phyloP scores from a whole-genome alignment of 768 basidiomycete genomes.

The Tulasnella sp. region DNA sequence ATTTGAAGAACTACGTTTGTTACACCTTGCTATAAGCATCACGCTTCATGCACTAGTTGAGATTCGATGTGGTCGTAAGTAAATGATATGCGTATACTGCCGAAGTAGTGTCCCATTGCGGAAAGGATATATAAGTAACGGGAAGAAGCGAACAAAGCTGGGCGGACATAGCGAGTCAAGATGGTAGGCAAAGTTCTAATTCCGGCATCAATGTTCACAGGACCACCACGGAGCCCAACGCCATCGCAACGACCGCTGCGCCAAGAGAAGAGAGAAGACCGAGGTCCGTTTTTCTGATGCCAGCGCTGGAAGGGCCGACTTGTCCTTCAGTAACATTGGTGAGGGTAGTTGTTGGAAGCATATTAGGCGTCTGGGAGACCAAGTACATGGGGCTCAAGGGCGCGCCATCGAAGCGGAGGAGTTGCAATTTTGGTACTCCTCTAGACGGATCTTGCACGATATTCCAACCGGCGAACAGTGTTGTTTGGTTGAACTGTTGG shows the following conservation, averaged over 20 bases:
- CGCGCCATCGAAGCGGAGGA: slow-evolving; percentile 67
- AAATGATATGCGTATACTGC: too few species aligned
- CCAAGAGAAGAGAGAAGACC: neutral
- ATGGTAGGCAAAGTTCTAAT: too few species aligned
- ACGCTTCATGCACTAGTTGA: too few species aligned
- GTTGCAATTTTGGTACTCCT: slow-evolving; percentile 53
- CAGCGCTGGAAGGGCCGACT: neutral
- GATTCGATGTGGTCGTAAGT: too few species aligned
- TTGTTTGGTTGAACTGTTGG: slow-evolving; percentile 66
- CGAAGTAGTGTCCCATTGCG: too few species aligned
- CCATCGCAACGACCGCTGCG: neutral
- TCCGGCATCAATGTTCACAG: neutral
- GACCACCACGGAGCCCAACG: neutral
- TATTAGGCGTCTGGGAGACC: slow-evolving; percentile 60
- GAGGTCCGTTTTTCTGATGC: neutral
- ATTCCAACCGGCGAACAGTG: slow-evolving; percentile 50
- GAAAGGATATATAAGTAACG: too few species aligned
- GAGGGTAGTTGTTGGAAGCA: slow-evolving; percentile 65
- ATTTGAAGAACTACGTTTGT: too few species aligned
- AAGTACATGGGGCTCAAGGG: slow-evolving; percentile 61
- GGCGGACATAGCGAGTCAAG: too few species aligned
- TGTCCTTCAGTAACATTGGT: slow-evolving; percentile 25
- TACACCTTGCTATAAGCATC: too few species aligned
- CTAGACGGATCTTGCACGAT: slow-evolving; percentile 53
- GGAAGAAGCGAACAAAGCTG: too few species aligned